Base-by-base conservation (phyloP, 495 filamentous ascomycete species). In the Aspergillus kassunensis region DNA sequence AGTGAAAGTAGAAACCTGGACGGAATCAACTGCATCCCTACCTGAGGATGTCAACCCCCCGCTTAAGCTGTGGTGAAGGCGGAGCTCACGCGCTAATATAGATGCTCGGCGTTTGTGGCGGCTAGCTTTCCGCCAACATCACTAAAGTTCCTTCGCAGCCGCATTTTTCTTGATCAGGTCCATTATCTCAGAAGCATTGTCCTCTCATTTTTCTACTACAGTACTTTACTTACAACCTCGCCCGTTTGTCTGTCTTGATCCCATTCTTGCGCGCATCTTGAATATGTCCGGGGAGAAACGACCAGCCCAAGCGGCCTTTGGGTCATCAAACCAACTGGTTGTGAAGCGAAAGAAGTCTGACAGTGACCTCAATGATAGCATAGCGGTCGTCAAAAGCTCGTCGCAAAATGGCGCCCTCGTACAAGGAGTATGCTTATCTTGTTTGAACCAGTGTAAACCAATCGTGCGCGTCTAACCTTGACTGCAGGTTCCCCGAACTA, bases 251-350 rank as follows among this genome's bases (percentile, higher is more conserved):
- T 8, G 2, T 4, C 7, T 12, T 18, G 9, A 11, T 31, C 25
- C 23, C 0, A 5, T 41, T 21, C 20, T 41, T 18, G 12, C 42
- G 27, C 33, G 4, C 31, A 13, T 16, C 34, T 16, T 33, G 29
- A 51, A 76, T 51, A 97, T 95, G 91, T 88, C 91, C 18, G 76
- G 86, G 57, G 90, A 93, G 72, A 97, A 97, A 70, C 81, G 95
- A 53, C 89, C 90, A 35, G 90, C 90, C 18, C 81, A 87, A 33
- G 83, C 85, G 49, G 84, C 85, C 36, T 90, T 92, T 58, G 84
- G 84, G 54, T 79, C 82, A n/a, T 83, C 83, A 4, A 69, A 50
- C 49, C 89, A 95, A 66, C 74, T 91, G 45, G 83, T 95, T 27
- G 87, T 97, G 54, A 97, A 97, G 70, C 78, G 92, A 64, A 91